Evolutionary conservation across 75 land plant genomes (phyloP), one percentile per base, ranked within the genome.

Genomic region (Picea sitchensis): DNA sequence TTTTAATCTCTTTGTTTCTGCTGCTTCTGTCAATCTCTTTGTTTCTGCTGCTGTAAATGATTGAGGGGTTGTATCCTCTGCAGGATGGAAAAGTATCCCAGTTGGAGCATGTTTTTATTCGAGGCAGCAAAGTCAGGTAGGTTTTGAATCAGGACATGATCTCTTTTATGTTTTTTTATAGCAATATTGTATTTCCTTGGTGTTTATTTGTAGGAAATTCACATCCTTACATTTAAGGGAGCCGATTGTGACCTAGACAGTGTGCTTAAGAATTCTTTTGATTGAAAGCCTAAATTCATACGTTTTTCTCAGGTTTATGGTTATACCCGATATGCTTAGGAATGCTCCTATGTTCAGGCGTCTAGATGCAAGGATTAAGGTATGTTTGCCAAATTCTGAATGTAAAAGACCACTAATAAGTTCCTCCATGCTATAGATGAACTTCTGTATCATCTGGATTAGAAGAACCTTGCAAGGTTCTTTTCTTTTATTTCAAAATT

Each of bases 301-400:
- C 23, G 3, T 38, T 60, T 44, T 21, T 86, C 65, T 54, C 85
- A 96, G 99, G 87, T 96, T 91, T 77, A 94, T 96, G 98, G 86
- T 96, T 65, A 96, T 96, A 23, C 99, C 98, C 61, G 99, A 96
- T 83, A 96, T 96, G 99, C 82, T 96, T 79, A 94, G 95, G 86
- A 96, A 96, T 88, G 99, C 98, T 77, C 99, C 99, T 30, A 96
- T 96, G 98, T 94, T 96, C 90, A 96, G 91, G 86, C 98, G 95
- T 20, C 81, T 96, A 41, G 99, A 96, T 86, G 98, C 99, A 79
- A 96, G 87, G 86, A 94, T 96, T 58, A 94, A 88, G 92, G 99
- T 96, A 86, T 31, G 47, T 31, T 21, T 77, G 18, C 81, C 21
- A 6, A 20, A 14, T 13, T 74, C 14, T 18, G 21, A 62, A 18